Conservation (phyloP, 495 filamentous ascomycete genomes). For the Penicillium bovifimosum region DNA sequence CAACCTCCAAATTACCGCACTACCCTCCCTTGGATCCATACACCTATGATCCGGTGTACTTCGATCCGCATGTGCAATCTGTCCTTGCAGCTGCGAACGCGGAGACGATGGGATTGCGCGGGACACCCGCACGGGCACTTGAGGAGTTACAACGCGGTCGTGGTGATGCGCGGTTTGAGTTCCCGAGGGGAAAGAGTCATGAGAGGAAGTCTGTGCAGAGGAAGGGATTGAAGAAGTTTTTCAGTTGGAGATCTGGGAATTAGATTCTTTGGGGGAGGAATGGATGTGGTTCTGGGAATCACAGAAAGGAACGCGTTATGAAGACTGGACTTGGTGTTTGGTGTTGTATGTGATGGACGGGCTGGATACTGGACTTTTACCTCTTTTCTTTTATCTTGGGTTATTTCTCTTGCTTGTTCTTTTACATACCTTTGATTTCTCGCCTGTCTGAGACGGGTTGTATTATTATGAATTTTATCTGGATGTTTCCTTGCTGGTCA, state of each 20-base stretch:
- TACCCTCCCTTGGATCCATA: background rate
- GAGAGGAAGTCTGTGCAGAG: conserved; percentile 14
- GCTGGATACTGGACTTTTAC: background rate
- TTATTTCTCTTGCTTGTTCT: conserved; percentile 13
- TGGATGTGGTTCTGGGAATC: background rate
- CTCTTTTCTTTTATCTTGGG: conserved; percentile 5
- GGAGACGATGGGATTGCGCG: conserved; percentile 24
- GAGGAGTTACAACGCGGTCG: conserved; percentile 24
- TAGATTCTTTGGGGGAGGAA: background rate
- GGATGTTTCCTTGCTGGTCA: background rate
- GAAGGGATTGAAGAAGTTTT: conserved; percentile 22
- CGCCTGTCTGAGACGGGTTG: conserved; percentile 9
- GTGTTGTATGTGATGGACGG: background rate
- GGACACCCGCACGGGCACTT: conserved; percentile 14
- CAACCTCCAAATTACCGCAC: conserved; percentile 4
- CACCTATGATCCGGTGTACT: conserved; percentile 20
- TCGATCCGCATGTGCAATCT: conserved; percentile 26
- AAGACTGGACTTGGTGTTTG: background rate
- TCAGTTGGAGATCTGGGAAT: conserved; percentile 24
- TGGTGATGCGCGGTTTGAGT: background rate
- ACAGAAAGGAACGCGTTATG: background rate
- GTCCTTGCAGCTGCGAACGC: conserved; percentile 28
- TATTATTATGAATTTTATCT: conserved; percentile 4
- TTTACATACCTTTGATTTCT: conserved; percentile 10
- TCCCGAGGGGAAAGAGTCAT: conserved; percentile 2